phyloP scores from a whole-genome alignment of 352 stramenopile genomes.

The Nothophytophthora sp. region DNA sequence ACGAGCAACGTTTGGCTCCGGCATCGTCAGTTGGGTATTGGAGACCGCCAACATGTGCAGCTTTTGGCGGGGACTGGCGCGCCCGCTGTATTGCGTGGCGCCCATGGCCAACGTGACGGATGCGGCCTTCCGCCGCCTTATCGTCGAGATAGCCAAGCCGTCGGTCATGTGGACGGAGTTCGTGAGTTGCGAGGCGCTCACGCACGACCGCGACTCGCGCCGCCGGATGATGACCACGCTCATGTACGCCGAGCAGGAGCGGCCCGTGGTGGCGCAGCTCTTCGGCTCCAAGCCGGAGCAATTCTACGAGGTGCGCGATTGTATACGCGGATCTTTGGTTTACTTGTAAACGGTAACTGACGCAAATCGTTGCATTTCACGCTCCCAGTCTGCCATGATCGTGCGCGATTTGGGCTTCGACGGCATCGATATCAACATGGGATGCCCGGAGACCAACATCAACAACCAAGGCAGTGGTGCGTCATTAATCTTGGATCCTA shows the following conservation, averaged over 20 bases:
- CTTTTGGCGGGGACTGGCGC: constrained; percentile 68
- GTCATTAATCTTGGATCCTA: constrained; percentile 62
- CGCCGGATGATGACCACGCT: constrained; percentile 80
- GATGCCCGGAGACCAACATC: constrained; percentile 74
- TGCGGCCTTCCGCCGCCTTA: constrained; percentile 64
- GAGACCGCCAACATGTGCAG: constrained; percentile 10
- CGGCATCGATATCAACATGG: constrained; percentile 89
- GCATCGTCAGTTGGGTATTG: constrained; percentile 9
- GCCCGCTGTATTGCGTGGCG: constrained; percentile 80
- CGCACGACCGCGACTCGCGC: constrained; percentile 55
- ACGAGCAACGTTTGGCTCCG: not conserved
- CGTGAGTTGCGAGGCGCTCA: constrained; percentile 83
- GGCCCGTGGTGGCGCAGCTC: constrained; percentile 77
- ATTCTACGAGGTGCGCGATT: constrained; percentile 67
- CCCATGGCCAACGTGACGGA: constrained; percentile 89
- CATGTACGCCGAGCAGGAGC: constrained; percentile 70
- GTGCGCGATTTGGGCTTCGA: constrained; percentile 81
- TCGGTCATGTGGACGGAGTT: constrained; percentile 89
- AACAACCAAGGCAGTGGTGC: constrained; percentile 80
- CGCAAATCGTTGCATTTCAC: not conserved
- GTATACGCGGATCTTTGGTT: too few relatives aligned
- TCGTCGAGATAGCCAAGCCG: constrained; percentile 78
- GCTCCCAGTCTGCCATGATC: constrained; percentile 65
- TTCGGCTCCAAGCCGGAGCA: constrained; percentile 87
- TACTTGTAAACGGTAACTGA: too few relatives aligned